A percentile compares a stretch with the other conserved stretches of the same genome.
These are phyloP conservation scores for Arxiozyma bovina DNA, from an alignment of 1,139 yeast species.

Conservation along the genomic window DNA sequence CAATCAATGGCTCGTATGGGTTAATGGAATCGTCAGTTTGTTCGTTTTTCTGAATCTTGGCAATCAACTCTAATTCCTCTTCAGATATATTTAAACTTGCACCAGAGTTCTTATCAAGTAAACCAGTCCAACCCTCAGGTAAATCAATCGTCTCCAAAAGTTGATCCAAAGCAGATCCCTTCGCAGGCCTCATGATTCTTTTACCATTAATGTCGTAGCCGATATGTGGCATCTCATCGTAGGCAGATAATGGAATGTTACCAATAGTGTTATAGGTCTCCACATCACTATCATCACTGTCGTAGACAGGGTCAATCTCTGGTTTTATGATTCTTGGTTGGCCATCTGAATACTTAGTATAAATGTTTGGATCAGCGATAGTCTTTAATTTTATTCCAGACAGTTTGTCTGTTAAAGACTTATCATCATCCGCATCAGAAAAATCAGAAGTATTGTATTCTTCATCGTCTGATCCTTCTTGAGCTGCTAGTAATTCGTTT, in stretches of 20 bases:
- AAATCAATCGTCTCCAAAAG: conserved; percentile 81
- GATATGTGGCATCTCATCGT: conserved; percentile 94
- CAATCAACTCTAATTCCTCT: conserved; percentile 83
- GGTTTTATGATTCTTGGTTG: conserved; percentile 67
- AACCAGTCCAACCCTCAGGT: conserved; percentile 98
- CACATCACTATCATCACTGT: conserved; percentile 83
- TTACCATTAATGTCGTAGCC: conserved; percentile 97
- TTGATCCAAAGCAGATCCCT: conserved; percentile 87
- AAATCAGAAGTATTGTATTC: conserved; percentile 29
- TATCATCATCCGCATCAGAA: conserved; percentile 37
- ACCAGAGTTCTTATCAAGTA: conserved; percentile 86
- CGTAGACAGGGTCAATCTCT: conserved; percentile 86
- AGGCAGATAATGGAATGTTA: conserved; percentile 82
- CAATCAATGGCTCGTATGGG: conserved; percentile 90
- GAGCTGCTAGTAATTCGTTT: conserved; percentile 48
- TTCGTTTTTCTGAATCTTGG: conserved; percentile 78
- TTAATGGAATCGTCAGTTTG: conserved; percentile 70
- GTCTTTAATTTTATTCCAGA: conserved; percentile 47
- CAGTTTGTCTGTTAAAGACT: conserved; percentile 47
- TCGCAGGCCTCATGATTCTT: conserved; percentile 97
- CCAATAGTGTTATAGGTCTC: conserved; percentile 88
- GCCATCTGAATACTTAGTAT: conserved; percentile 70
- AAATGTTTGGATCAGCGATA: conserved; percentile 37
- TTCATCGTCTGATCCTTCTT: conserved; percentile 30
- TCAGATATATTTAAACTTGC: conserved; percentile 72